phyloP scores from a whole-genome alignment of 1,139 yeast species.

The Saccharomyces hybrid region DNA sequence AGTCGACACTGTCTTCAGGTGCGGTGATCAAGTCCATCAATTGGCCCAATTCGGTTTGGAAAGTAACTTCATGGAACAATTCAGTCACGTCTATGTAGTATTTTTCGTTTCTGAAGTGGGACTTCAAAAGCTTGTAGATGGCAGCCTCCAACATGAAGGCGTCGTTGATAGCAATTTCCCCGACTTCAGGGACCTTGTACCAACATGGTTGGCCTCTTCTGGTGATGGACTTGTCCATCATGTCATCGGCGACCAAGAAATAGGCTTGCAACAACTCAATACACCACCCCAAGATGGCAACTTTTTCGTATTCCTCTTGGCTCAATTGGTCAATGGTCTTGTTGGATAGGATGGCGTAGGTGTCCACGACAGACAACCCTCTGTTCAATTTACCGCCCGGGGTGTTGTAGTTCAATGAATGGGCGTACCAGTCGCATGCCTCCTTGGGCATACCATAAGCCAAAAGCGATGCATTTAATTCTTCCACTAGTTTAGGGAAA shows the following conservation, averaged over 20 bases:
- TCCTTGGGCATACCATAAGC: conserved; percentile 78
- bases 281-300: conserved; percentile 92
- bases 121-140: conserved; percentile 80
- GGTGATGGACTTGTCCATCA: conserved; percentile 95
- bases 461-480: conserved; percentile 54
- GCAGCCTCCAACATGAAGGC: conserved; percentile 96
- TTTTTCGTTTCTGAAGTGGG: conserved; percentile 70
- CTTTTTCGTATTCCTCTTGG: conserved; percentile 66
- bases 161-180: conserved; percentile 93
- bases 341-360: conserved; percentile 71
- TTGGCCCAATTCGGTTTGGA: conserved; percentile 97
- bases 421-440: conserved; percentile 80
- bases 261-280: conserved; percentile 93
- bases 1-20: conserved; percentile 89
- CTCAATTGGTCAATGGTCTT: conserved; percentile 52
- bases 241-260: conserved; percentile 95
- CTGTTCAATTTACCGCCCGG: conserved; percentile 97
- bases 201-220: conserved; percentile 99
- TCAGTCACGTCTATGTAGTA: conserved; percentile 89
- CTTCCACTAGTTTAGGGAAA: conserved; percentile 74
- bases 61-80: conserved; percentile 87
- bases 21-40: conserved; percentile 92
- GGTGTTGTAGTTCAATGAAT: conserved; percentile 72
- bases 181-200: conserved; percentile 76
- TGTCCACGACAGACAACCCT: conserved; percentile 91